Percentiles rank a stretch among this genome's conserved stretches.
Evolutionary conservation across 140 eudicot genomes (phyloP).

Genomic region (Flaveria floridana): DNA sequence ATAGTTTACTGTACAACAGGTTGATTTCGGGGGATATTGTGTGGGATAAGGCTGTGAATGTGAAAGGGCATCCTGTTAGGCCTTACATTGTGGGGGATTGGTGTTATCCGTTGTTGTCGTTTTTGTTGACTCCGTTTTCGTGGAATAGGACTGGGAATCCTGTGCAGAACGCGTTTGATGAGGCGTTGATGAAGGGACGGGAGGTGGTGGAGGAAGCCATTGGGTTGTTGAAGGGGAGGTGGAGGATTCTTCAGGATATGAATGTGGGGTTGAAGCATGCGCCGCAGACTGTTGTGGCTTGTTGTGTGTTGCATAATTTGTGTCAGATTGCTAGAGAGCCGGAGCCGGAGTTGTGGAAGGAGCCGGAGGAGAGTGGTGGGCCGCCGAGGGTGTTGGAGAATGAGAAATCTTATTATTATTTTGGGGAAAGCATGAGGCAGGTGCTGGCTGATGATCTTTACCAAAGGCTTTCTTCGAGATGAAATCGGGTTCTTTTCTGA

Average conservation of each 20-base stretch:
- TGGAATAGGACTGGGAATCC: conserved; percentile 74
- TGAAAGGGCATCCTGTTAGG: conserved; percentile 83
- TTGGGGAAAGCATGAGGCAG: conserved; percentile 83
- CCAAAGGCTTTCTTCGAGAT: conserved; percentile 82
- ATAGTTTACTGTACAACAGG: conserved; percentile 70
- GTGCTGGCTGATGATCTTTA: conserved; percentile 95
- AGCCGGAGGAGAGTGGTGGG: conserved; percentile 77
- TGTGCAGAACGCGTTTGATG: conserved; percentile 80
- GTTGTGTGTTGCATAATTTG: conserved; percentile 94
- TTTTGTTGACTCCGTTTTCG: conserved; percentile 73
- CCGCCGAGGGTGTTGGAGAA: conserved; percentile 73
- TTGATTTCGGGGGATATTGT: conserved; percentile 74
- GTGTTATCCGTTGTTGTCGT: conserved; percentile 88
- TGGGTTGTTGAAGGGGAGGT: conserved; percentile 85
- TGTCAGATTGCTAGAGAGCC: conserved; percentile 98
- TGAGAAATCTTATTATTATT: conserved; percentile 72
- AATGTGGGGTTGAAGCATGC: conserved; percentile 88
- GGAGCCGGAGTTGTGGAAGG: conserved; percentile 91
- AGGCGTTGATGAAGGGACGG: conserved; percentile 83
- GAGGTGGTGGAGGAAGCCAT: conserved; percentile 76
- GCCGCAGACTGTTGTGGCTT: conserved; percentile 92
- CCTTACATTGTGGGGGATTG: conserved; percentile 92
- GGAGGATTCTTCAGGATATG: conserved; percentile 93
- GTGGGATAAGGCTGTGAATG: conserved; percentile 84
- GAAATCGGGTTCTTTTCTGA: conserved; percentile 23